Evolutionary conservation across 2,329 filamentous ascomycete genomes (phyloP).

Genomic region (Epicoccum nigrum): DNA sequence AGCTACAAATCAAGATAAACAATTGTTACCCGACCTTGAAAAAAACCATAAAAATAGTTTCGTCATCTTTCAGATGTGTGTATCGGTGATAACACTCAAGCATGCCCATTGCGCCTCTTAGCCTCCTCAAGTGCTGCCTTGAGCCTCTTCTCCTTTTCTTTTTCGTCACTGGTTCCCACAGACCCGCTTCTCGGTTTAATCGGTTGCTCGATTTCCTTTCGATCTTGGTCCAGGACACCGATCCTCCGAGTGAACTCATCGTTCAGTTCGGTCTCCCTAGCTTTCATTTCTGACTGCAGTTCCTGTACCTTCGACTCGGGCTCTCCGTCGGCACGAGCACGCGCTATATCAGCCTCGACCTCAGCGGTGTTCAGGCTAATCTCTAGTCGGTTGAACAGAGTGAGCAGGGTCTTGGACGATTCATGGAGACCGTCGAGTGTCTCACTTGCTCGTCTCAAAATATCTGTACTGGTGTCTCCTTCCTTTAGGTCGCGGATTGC

Average conservation of each 20-base stretch:
- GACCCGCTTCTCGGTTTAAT: constrained; percentile 16
- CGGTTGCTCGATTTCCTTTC: constrained; percentile 40
- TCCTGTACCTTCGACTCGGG: constrained; percentile 49
- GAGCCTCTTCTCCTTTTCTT: constrained; percentile 55
- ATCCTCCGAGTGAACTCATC: constrained; percentile 48
- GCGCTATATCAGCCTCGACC: constrained; percentile 60
- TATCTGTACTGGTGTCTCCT: constrained; percentile 28
- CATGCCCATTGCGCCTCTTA: constrained; percentile 58
- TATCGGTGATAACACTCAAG: constrained; percentile 1
- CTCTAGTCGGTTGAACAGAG: constrained; percentile 56
- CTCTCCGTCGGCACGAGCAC: constrained; percentile 55
- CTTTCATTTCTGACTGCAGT: constrained; percentile 43
- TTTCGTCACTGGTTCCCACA: constrained; percentile 36
- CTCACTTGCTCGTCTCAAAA: constrained; percentile 34
- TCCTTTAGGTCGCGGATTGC: constrained; percentile 50
- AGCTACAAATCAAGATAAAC: too few relatives aligned
- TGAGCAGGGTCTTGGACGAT: constrained; percentile 50
- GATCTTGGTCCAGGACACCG: constrained; percentile 45
- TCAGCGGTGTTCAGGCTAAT: constrained; percentile 58
- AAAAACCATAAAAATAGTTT: too few relatives aligned
- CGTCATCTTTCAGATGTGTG: background rate
- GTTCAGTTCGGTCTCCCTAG: constrained; percentile 39
- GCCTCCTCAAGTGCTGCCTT: constrained; percentile 60
- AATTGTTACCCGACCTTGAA: too few relatives aligned
- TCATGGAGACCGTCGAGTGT: constrained; percentile 45